Base-by-base conservation (phyloP, 2,329 filamentous ascomycete species). In the Cytospora piceae region DNA sequence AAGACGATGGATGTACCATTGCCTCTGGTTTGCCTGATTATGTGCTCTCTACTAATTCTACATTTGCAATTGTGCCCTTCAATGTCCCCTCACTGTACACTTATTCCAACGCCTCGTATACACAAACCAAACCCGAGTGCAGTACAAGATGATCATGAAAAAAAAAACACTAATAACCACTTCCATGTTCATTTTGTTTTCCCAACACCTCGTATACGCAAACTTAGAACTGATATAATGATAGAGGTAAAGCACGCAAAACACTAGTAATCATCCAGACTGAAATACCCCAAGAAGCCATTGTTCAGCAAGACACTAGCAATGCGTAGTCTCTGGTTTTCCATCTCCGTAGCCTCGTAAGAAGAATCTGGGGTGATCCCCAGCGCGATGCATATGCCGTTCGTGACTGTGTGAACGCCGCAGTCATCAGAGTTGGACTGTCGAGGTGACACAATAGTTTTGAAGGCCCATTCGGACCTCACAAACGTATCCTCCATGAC, bases 371-470 rank as follows among this genome's bases (percentile, higher is more conserved):
- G 84, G 66, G 81, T 82, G 22, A 87, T 70, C 1, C 85, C 85
- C 37, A 87, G 72, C 0, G 83, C 80, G 42, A 87, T 71, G 63
- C 87, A 90, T 57, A 92, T 83, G 20, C 85, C 88, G 72, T 94
- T 94, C 22, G 90, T 85, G 69, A 92, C 87, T 17, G 89, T 86
- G 73, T 92, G 92, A 4, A 93, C 85, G n/a, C 91, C 91, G 70
- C 91, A 94, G 73, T 94, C 91, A 72, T 84, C 87, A 1, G 83
- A 83, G 72, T 94, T 94, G 31, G 77, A 80, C 74, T 94, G 91
- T 3, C 69, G 71, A 0, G 85, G 82, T 42, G 84, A 85, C 20
- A 76, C 74, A 54, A 83, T 80, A n/a, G 77, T 73, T 9, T 84
- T 77, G 1, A 81, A 77, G 29, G 74, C 79, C 91, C 91, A 94